Base-by-base conservation (phyloP, 352 stramenopile species). In the Aphanomyces invadans region DNA sequence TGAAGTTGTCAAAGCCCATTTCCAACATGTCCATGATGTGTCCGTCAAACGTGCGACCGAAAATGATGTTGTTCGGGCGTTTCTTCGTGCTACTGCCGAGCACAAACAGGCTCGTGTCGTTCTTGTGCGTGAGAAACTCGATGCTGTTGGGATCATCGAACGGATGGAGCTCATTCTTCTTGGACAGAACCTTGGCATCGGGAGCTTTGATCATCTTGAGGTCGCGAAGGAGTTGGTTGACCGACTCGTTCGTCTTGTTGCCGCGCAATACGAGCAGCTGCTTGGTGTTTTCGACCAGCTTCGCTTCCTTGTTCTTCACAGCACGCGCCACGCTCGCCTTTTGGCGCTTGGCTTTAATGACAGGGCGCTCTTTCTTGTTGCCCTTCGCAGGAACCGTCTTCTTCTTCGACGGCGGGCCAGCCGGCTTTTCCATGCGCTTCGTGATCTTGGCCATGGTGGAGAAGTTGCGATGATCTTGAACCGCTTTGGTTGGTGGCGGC, bases 11-110 rank as follows among this genome's bases (percentile, higher is more conserved):
- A 62, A 99, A 92, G 26, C 90, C 91, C 21, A 99, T 77, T 85
- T 99, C 97, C 63, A 98, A 88, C 76, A 99, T 97, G 76, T 99
- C 97, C 51, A 99, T 76, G 26, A 99, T 86, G 77, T 98, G 89
- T 32, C 92, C 92, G 78, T 99, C 96, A 73, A 98, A 99, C 11
- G 93, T 98, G 66, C 97, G 86, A 12, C 97, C 97, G 44, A 99
- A 73, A 21, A 99, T 84, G 29, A 99, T 74, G 74, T 99, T 99
- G 79, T 98, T 98, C 19, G 96, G 92, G 71, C 97, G 86, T 76
- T 99, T 99, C 80, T 99, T 99, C 66, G 97, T 99, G 84, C 96
- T 91, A 75, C 83, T 97, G 26, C 90, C 96, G 57, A 99, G 75
- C 45, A 92, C 83, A 77, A 99, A 99, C 2, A 99, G 74, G 25